A percentile compares a stretch with the other conserved stretches of the same genome.
Conservation (phyloP, 2,329 filamentous ascomycete genomes). For the Cephalotrichum gorgonifer region DNA sequence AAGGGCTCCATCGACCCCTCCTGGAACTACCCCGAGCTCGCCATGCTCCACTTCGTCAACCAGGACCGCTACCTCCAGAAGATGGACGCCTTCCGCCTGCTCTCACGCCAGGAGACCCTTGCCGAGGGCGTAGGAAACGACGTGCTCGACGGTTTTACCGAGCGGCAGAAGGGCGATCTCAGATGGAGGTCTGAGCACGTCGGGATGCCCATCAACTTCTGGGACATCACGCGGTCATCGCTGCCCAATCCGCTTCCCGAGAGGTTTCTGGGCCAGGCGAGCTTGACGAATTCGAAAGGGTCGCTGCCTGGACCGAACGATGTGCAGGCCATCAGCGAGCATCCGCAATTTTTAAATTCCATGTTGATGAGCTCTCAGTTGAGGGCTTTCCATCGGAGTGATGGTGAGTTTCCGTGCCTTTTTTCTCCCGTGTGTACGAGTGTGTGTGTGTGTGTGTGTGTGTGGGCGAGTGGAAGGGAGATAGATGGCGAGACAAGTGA, state of each 20-base stretch:
- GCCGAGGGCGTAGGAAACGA: constrained; percentile 1
- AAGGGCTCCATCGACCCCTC: constrained; percentile 1
- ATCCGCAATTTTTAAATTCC: background rate
- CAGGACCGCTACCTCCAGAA: constrained; percentile 2
- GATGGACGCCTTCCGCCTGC: constrained; percentile 4
- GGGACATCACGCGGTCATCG: background rate
- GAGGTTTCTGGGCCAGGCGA: constrained; percentile 4
- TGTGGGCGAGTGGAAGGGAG: too few species aligned
- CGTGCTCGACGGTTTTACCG: background rate
- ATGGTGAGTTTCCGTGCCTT: background rate
- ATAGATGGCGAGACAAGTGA: too few species aligned
- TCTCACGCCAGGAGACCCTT: background rate
- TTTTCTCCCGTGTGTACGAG: too few species aligned
- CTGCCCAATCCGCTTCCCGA: constrained; percentile 3
- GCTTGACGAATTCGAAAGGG: constrained; percentile 1
- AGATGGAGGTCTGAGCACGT: background rate
- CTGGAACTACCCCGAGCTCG: constrained; percentile 4
- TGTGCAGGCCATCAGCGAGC: constrained; percentile 1
- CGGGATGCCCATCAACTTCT: constrained; percentile 2
- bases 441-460: too few species aligned
- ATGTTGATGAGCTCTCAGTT: constrained; percentile 2
- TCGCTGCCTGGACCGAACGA: background rate
- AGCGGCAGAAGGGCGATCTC: background rate
- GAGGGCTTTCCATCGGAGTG: constrained; percentile 1
- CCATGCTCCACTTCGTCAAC: constrained; percentile 8